phyloP scores from a whole-genome alignment of 2,329 filamentous ascomycete species.

The Pleurostoma richardsiae region DNA sequence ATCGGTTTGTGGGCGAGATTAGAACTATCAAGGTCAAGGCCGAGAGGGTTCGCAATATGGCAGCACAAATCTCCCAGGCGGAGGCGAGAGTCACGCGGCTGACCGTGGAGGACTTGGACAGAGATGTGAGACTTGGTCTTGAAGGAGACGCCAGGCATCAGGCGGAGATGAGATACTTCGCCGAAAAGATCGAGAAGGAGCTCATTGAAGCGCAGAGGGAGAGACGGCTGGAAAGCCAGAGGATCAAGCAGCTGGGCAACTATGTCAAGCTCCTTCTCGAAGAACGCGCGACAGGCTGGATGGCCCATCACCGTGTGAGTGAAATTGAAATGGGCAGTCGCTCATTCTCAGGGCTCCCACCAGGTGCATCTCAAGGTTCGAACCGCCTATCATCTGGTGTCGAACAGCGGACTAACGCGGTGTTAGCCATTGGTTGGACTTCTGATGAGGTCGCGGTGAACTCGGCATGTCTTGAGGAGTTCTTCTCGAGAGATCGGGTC shows the following conservation, averaged over 20 bases:
- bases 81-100: constrained; percentile 4
- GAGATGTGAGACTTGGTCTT: constrained; percentile 7
- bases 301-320: neutral
- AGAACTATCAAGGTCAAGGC: constrained; percentile 8
- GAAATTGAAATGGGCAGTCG: no score
- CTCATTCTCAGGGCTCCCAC: neutral
- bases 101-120: neutral
- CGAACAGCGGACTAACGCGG: neutral
- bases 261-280: neutral
- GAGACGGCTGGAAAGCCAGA: neutral
- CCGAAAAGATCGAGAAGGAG: neutral
- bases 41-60: constrained; percentile 3
- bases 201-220: neutral
- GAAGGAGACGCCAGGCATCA: constrained; percentile 1
- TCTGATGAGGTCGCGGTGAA: neutral
- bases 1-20: constrained; percentile 7
- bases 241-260: neutral
- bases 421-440: neutral
- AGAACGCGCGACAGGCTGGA: neutral
- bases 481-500: neutral
- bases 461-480: constrained; percentile 1
- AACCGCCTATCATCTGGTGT: neutral
- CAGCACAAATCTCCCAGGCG: neutral
- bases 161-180: neutral
- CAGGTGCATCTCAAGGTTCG: neutral